These are phyloP conservation scores for Bidens hawaiensis DNA, from an alignment of 140 eudicot genomes.

Conservation along the genomic window DNA sequence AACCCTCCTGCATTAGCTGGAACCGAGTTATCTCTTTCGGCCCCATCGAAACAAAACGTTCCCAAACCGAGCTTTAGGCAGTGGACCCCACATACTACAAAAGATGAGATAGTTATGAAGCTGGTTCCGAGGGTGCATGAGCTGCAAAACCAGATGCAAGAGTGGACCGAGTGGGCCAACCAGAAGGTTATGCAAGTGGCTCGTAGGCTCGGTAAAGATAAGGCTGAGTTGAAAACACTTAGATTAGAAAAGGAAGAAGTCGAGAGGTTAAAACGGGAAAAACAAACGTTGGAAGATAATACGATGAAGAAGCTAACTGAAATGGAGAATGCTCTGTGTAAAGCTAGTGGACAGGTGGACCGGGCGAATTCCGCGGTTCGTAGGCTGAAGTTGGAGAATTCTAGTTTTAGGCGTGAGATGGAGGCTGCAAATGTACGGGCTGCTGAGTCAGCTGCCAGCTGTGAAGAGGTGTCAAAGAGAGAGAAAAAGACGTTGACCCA, in stretches of 20 bases:
- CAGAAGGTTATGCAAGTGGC: conserved; percentile 99
- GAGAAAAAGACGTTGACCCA: conserved; percentile 79
- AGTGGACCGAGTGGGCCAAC: conserved; percentile 99
- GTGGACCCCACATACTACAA: conserved; percentile 63
- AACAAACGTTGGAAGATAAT: conserved; percentile 74
- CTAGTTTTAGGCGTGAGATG: conserved; percentile 65
- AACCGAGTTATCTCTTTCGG: conserved; percentile 80
- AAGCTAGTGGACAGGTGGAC: conserved; percentile 91
- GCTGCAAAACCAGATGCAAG: conserved; percentile 79
- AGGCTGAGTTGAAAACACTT: conserved; percentile 79
- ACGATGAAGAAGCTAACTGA: conserved; percentile 90
- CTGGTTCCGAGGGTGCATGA: conserved; percentile 72
- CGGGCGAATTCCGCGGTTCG: conserved; percentile 84
- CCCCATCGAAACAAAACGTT: conserved; percentile 40
- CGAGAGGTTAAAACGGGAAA: conserved; percentile 76
- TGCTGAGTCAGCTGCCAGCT: conserved; percentile 80
- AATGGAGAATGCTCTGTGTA: conserved; percentile 89
- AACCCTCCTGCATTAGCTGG: conserved; percentile 42
- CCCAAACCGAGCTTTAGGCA: conserved; percentile 38
- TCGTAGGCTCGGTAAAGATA: conserved; percentile 88
- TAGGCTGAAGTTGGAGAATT: conserved; percentile 71
- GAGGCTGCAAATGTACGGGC: conserved; percentile 79
- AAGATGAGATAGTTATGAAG: conserved; percentile 72
- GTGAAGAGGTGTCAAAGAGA: conserved; percentile 71
- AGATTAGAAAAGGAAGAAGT: conserved; percentile 92